A percentile compares a stretch with the other conserved stretches of the same genome.
phyloP scores from a whole-genome alignment of 441 rosid genomes.

The Syzygium malaccense region DNA sequence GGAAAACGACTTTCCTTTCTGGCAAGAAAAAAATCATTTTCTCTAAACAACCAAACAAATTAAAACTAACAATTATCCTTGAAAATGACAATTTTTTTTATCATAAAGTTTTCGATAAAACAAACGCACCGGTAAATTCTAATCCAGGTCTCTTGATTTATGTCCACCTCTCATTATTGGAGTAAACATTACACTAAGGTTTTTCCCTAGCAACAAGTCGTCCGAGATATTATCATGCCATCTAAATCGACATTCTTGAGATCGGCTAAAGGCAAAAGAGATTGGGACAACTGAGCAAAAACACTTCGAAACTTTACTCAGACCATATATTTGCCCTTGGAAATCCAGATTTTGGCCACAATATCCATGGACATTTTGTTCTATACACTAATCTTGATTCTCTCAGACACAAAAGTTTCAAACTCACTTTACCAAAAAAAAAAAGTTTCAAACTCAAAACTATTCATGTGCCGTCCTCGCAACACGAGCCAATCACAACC shows the following conservation, averaged over 20 bases:
- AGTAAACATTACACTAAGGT: not conserved
- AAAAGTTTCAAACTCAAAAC: not conserved
- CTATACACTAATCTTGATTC: not conserved
- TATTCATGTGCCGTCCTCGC: not conserved
- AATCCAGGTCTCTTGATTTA: not conserved
- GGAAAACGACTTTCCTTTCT: too few species aligned
- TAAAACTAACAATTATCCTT: too few species aligned
- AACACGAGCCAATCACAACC: not conserved
- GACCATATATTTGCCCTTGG: not conserved
- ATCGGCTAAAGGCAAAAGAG: not conserved
- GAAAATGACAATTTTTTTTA: too few species aligned
- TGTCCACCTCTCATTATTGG: not conserved
- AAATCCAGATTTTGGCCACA: not conserved
- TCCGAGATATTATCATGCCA: not conserved
- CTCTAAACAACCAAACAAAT: too few species aligned
- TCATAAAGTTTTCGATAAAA: too few species aligned
- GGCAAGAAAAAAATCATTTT: too few species aligned
- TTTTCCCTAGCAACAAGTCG: not conserved
- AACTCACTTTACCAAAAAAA: too few species aligned
- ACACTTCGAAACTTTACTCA: not conserved
- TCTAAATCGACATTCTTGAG: not conserved
- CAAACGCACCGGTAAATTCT: too few species aligned
- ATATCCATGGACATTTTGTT: not conserved
- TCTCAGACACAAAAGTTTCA: not conserved
- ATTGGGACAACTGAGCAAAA: not conserved